Conservation (phyloP, 2,329 filamentous ascomycete genomes). For the Ceratocystis destructans region DNA sequence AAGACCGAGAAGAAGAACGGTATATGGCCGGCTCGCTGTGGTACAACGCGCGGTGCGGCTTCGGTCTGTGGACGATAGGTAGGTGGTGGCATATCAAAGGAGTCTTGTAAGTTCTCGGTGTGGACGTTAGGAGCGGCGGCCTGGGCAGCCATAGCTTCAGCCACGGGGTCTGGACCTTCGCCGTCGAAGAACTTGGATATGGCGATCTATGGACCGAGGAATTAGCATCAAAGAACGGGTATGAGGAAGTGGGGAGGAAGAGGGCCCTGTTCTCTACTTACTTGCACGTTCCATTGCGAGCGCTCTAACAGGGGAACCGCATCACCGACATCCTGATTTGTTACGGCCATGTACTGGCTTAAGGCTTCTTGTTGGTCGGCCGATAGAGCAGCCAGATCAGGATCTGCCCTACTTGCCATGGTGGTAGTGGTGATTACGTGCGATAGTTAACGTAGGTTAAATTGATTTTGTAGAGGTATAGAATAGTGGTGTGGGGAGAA, state of each 20-base stretch:
- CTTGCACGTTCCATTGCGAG: slow-evolving; percentile 94
- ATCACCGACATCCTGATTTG: slow-evolving; percentile 62
- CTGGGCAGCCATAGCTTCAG: slow-evolving; percentile 56
- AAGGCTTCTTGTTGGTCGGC: slow-evolving; percentile 68
- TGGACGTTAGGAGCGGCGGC: slow-evolving; percentile 49
- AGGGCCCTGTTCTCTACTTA: slow-evolving; percentile 28
- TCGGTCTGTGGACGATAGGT: slow-evolving; percentile 32
- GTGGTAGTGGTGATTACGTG: background rate
- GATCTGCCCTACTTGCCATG: slow-evolving; percentile 37
- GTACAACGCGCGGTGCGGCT: slow-evolving; percentile 73
- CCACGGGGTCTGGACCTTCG: slow-evolving; percentile 68
- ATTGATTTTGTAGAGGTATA: no score
- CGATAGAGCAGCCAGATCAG: slow-evolving; percentile 44
- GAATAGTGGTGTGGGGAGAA: background rate
- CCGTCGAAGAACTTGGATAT: slow-evolving; percentile 97
- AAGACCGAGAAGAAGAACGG: slow-evolving; percentile 53
- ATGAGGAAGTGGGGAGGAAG: background rate
- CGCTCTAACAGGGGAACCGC: slow-evolving; percentile 67
- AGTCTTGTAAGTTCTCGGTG: slow-evolving; percentile 61
- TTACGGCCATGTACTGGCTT: slow-evolving; percentile 78
- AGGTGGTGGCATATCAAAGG: slow-evolving; percentile 29
- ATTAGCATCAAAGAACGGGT: background rate
- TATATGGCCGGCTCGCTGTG: slow-evolving; percentile 61
- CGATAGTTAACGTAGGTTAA: background rate
- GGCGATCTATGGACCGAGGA: slow-evolving; percentile 51